Evolutionary conservation across 2,329 filamentous ascomycete genomes (phyloP), one percentile per base, ranked within the genome.

Genomic region (Cytospora paraplurivora): DNA sequence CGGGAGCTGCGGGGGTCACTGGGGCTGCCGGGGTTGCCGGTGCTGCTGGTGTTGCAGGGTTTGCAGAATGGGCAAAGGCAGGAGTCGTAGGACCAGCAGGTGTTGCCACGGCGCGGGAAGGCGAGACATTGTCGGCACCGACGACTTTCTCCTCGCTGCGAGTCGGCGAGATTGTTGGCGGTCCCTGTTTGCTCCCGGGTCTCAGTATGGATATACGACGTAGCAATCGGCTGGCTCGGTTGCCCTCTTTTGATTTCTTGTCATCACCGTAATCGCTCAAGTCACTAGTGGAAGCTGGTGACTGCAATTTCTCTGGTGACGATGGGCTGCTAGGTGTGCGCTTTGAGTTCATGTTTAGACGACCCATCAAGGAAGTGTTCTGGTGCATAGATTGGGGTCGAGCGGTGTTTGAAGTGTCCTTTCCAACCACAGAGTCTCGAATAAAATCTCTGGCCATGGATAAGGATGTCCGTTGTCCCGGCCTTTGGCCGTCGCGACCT

Each of bases 341-440:
- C 56, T 76, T 82, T 72, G 79, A 91, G 76, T 79, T 89, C 77
- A 83, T 91, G 77, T 81, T 95, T 78, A 79, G 81, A 74, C 79
- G 91, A 69, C 74, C 85, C 71, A 73, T 83, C 80, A 78, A 83
- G 72, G 75, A 85, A 76, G 64, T 84, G 66, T 74, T 75, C 70
- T 80, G 77, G 69, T 81, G 79, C 53, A 75, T 72, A 62, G 80
- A 82, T 69, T 79, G 79, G 6, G 78, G 81, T 50, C 79, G 78
- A n/a, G 75, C 34, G 12, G 34, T 54, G 62, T 34, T 56, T 10
- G 58, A 17, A 52, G 19, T 49, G 49, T 66, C 64, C 61, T 81
- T 80, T 19, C 77, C 78, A 15, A 75, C 71, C 54, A 83, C 75
- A 0, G 84, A 85, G 62, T 79, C 79, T 62, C 84, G 79, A 11